These are phyloP conservation scores for Pseudocercospora eumusae DNA, from an alignment of 2,329 filamentous ascomycete species.

Conservation along the genomic window DNA sequence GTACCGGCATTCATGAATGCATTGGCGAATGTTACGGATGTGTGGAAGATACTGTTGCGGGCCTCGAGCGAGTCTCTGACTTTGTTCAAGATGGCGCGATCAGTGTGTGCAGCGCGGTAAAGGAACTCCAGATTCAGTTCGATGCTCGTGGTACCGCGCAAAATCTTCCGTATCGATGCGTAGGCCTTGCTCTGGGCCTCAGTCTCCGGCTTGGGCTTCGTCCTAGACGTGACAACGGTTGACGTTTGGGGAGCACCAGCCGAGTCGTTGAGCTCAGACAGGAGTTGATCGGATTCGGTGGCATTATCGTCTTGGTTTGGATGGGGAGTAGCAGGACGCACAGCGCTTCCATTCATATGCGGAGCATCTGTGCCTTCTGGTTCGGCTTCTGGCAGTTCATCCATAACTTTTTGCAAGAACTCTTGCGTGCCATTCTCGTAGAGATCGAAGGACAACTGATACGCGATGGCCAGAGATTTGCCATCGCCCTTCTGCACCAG, in stretches of 20 bases:
- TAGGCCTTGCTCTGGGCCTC: slow-evolving; percentile 58
- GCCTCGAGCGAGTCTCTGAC: slow-evolving; percentile 93
- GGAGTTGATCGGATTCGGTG: slow-evolving; percentile 60
- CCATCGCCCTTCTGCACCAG: slow-evolving; percentile 78
- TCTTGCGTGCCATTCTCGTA: slow-evolving; percentile 99
- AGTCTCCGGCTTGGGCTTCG: slow-evolving; percentile 47
- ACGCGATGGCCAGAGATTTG: slow-evolving; percentile 79
- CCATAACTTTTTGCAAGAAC: slow-evolving; percentile 86
- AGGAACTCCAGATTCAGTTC: slow-evolving; percentile 94
- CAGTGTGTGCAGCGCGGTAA: slow-evolving; percentile 86
- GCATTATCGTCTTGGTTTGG: slow-evolving; percentile 49
- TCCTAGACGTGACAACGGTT: slow-evolving; percentile 52
- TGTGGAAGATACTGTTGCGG: slow-evolving; percentile 97
- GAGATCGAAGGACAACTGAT: slow-evolving; percentile 96
- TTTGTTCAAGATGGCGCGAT: slow-evolving; percentile 91
- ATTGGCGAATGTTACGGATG: slow-evolving; percentile 93
- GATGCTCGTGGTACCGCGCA: slow-evolving; percentile 90
- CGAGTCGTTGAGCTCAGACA: slow-evolving; percentile 58
- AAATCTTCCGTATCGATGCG: slow-evolving; percentile 60
- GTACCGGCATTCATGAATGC: slow-evolving; percentile 99
- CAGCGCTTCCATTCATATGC: slow-evolving; percentile 43
- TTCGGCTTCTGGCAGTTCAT: slow-evolving; percentile 66
- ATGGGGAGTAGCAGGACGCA: slow-evolving; percentile 37
- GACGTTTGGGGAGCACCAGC: slow-evolving; percentile 55
- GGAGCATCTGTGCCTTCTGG: slow-evolving; percentile 48